phyloP scores from a whole-genome alignment of 2,329 filamentous ascomycete genomes.

The Phialophora tarda region DNA sequence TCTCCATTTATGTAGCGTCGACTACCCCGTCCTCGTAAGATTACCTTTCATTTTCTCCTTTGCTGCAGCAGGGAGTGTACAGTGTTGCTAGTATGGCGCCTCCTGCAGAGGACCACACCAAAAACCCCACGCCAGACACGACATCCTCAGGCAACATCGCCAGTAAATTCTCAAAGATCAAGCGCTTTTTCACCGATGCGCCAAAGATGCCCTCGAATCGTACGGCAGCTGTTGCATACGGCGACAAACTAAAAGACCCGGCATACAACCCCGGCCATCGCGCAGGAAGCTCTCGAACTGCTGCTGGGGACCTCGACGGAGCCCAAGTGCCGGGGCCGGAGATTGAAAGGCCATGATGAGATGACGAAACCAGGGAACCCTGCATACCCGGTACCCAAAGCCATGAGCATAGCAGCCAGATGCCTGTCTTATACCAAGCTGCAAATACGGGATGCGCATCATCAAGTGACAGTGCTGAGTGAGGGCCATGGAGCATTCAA shows the following conservation, averaged over 20 bases:
- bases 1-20: background rate
- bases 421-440: background rate
- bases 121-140: background rate
- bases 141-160: background rate
- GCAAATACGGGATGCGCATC: background rate
- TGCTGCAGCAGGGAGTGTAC: background rate
- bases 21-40: background rate
- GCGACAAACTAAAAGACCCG: constrained; percentile 6
- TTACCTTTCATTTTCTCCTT: background rate
- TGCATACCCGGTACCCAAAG: background rate
- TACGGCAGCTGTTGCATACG: constrained; percentile 5
- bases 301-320: background rate
- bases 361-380: background rate
- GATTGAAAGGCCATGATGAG: background rate
- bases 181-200: constrained; percentile 2
- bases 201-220: constrained; percentile 4
- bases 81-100: background rate
- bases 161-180: background rate
- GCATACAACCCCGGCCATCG: background rate
- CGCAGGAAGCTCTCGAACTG: background rate
- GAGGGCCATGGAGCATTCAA: constrained; percentile 3
- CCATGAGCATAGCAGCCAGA: background rate
- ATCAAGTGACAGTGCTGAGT: background rate
- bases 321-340: no score
- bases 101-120: background rate